Conservation (phyloP, 2,329 filamentous ascomycete genomes). For the Fusarium subglutinans region DNA sequence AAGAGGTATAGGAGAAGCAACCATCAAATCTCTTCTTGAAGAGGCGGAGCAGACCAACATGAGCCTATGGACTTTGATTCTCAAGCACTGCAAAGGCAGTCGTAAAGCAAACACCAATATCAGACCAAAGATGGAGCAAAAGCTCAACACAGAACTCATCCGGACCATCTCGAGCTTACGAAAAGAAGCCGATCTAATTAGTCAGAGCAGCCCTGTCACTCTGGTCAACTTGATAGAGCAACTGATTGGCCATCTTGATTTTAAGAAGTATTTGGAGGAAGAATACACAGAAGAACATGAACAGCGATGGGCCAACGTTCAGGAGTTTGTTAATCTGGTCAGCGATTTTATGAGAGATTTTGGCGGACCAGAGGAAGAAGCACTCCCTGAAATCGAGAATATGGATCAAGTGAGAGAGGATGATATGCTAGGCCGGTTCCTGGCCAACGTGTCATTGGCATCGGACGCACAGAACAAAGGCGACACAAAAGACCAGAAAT, state of each 20-base stretch:
- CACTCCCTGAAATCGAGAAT: conserved; percentile 74
- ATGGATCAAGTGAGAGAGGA: conserved; percentile 74
- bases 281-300: conserved; percentile 80
- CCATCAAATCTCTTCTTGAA: conserved; percentile 76
- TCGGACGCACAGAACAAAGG: conserved; percentile 77
- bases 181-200: conserved; percentile 43
- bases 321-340: conserved; percentile 85
- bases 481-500: conserved; percentile 63
- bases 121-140: conserved; percentile 61
- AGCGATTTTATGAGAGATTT: conserved; percentile 70
- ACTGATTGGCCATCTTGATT: conserved; percentile 71
- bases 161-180: conserved; percentile 51
- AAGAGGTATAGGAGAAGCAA: conserved; percentile 81
- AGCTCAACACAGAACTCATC: conserved; percentile 61
- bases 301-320: conserved; percentile 84
- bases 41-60: conserved; percentile 77
- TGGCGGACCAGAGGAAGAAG: conserved; percentile 59
- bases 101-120: conserved; percentile 60
- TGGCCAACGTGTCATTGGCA: conserved; percentile 91
- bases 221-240: conserved; percentile 62
- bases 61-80: conserved; percentile 80
- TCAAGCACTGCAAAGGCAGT: conserved; percentile 61
- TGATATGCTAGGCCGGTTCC: conserved; percentile 74
- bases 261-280: conserved; percentile 77
- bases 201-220: conserved; percentile 41